Base-by-base conservation (phyloP, 495 filamentous ascomycete genomes). In the Articulospora tetracladia region DNA sequence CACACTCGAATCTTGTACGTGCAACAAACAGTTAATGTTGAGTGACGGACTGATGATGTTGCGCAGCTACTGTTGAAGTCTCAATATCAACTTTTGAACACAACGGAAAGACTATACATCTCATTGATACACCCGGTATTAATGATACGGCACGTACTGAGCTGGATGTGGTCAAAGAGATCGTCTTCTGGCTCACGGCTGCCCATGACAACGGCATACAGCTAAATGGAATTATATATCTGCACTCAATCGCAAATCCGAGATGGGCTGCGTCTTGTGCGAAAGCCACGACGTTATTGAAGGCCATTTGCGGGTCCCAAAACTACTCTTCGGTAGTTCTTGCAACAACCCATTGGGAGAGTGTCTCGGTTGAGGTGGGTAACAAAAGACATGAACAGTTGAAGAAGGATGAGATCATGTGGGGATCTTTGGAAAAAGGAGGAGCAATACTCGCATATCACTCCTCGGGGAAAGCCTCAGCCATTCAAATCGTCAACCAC, bases 1-100 rank as follows among this genome's bases (percentile, higher is more conserved):
- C 47, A 27, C 24, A 6, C 47, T 59, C 2, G n/a, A 50, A 36
- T 50, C 57, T 27, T 59, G 57, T 59, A 28, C 24, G 53, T 28
- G 25, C 22, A 51, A 24, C 25, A 51, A 6, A 24, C 25, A 51
- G 17, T 11, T 39, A 10, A 39, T 39, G n/a, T n/a, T n/a, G n/a
- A n/a, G n/a, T n/a, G 39, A 44, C 39, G 39, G 39, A 44, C n/a
- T 15, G 15, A 44, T 44, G 17, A 44, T 3, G 11, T 44, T 19
- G 15, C 39, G 93, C 75, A 72, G 96, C 92, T 63, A 88, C 92
- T 64, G 89, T 93, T 3, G 90, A 90, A 10, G 90, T 93, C 60
- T 93, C 90, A 58, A 93, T 27, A 53, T 36, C 22, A 26, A 53
- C 20, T 8, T 53, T 32, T 26, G 26, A 34, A 36, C 28, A 53